Evolutionary conservation across 352 stramenopile genomes (phyloP), one percentile per base, ranked within the genome.

Genomic region (Phytophthora sansomeana): DNA sequence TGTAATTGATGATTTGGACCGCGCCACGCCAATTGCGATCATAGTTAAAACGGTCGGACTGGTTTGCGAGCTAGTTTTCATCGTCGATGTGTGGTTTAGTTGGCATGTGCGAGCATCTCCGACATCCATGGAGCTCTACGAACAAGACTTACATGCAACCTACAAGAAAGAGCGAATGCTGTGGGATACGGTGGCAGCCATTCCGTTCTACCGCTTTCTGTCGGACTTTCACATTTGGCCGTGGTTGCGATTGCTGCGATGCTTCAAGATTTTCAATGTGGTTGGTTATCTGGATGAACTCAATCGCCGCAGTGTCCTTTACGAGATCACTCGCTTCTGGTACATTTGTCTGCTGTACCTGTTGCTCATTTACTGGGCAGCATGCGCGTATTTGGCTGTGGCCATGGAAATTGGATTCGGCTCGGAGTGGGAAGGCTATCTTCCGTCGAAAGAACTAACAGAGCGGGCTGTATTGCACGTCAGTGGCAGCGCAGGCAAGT

Each of bases 311-410:
- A 90, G 74, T 26, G 70, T 90, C 24, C 69, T 66, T n/a, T n/a
- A 80, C 49, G 79, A 92, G 58, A 46, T 75, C 48, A 81, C 84
- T 21, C 77, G 80, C 19, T 81, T 90, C 48, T 75, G 69, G 50
- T 76, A 74, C 28, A 78, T 91, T 36, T 81, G 71, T 55, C 19
- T 86, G 39, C 58, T 92, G 11, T 92, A 92, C 21, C 29, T 80
- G 28, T 42, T 90, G 9, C 54, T 70, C n/a, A 87, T 91, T 55
- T 92, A 88, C 42, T 91, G 80, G 80, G 59, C 65, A n/a, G 78
- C 75, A 0, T 92, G 84, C 29, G 61, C 69, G 0, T 92, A 86
- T 28, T 59, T 91, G 16, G 60, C 65, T 10, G 60, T 87, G 14
- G 61, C 74, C 4, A 73, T 63, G 7, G 19, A 74, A 14, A 71